Base-by-base conservation (phyloP, 805 yeast species). In the Ogataea ganodermae region DNA sequence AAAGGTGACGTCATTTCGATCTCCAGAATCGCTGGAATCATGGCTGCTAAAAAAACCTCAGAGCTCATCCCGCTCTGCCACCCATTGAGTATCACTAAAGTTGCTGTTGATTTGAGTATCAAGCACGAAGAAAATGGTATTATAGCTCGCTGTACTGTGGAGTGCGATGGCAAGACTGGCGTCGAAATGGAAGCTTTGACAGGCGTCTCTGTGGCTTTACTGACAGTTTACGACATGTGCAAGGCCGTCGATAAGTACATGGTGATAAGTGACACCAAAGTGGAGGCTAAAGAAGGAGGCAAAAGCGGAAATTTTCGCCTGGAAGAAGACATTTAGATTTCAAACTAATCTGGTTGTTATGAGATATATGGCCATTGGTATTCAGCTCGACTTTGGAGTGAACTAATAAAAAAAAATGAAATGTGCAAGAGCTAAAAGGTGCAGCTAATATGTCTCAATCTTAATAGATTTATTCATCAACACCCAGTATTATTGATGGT, bases 141-240 rank as follows among this genome's bases (percentile, higher is more conserved):
- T 6, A 51, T 54, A 26, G 73, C 70, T 4, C 53, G 48, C 10
- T 68, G 77, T 47, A 60, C 62, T 0, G 81, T 75, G 2, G 68
- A 70, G 37, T 76, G 81, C 51, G 65, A 64, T 5, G 81, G 80
- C 3, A 70, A 73, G 42, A 78, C 83, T 0, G 83, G 83, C 0
- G 82, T 78, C 4, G 83, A 78, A 54, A 78, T 78, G 82, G 83
- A 78, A 56, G 81, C 82, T 0, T 49, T 78, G 17, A 65, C 71
- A 1, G 82, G 83, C 0, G 74, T 69, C 6, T 67, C 68, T 17
- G 64, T 71, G 8, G 65, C 76, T 0, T 57, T 78, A 33, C 60
- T 74, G 24, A 77, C 81, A 12, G 62, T 78, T n/a, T 78, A 78
- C 49, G 83, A 78, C 56, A 78, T 78, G 82, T 77, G 82, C 56